phyloP scores from a whole-genome alignment of 2,329 filamentous ascomycete genomes.

The Blastomyces parvus region DNA sequence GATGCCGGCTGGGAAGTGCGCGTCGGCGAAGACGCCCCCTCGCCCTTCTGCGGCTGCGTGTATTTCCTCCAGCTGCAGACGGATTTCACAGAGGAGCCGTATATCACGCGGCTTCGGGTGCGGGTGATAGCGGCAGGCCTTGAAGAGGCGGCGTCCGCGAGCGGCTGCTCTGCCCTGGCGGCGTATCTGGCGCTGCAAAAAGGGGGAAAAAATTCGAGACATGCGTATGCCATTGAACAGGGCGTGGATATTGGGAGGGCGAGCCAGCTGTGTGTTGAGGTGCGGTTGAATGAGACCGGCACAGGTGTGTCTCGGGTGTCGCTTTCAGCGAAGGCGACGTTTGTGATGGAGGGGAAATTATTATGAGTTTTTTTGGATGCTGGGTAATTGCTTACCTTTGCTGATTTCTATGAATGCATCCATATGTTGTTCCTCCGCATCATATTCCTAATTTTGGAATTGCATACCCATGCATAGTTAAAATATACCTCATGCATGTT shows the following conservation, averaged over 20 bases:
- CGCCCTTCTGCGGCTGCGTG: slow-evolving; percentile 23
- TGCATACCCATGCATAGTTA: background rate
- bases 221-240: slow-evolving; percentile 38
- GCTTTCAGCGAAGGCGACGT: slow-evolving; percentile 16
- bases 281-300: slow-evolving; percentile 32
- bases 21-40: slow-evolving; percentile 6
- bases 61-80: slow-evolving; percentile 24
- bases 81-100: slow-evolving; percentile 21
- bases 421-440: background rate
- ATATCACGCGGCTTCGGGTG: slow-evolving; percentile 23
- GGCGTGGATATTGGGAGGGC: slow-evolving; percentile 44
- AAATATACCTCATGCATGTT: no score
- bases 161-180: slow-evolving; percentile 40
- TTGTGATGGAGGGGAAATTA: slow-evolving; percentile 17
- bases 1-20: slow-evolving; percentile 22
- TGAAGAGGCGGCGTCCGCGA: slow-evolving; percentile 45
- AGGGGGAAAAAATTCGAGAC: slow-evolving; percentile 24
- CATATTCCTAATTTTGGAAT: background rate
- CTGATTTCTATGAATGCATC: background rate
- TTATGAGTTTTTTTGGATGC: slow-evolving; percentile 6
- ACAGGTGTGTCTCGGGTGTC: slow-evolving; percentile 16
- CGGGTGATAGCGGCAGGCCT: slow-evolving; percentile 24
- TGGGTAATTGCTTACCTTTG: background rate
- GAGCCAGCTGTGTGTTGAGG: slow-evolving; percentile 41
- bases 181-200: slow-evolving; percentile 38